Conservation (phyloP, 345 rosid species). For the Corymbia maculata region DNA sequence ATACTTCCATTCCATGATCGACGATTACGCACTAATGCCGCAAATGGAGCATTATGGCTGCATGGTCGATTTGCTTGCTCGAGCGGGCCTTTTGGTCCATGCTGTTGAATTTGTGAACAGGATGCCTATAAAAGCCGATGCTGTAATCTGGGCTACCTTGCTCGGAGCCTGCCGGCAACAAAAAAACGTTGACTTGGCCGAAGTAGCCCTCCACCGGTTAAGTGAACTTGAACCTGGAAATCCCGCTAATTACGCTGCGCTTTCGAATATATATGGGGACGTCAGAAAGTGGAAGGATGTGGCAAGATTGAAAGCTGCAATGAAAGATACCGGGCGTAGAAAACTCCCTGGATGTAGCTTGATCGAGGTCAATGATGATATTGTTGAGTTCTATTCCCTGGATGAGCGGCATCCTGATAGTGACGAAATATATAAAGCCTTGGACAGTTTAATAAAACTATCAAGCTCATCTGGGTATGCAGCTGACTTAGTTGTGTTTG, state of each 20-base stretch:
- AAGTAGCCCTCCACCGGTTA: slow-evolving; percentile 52
- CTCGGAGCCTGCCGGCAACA: slow-evolving; percentile 72
- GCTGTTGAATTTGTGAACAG: slow-evolving; percentile 58
- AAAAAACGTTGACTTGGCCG: slow-evolving; percentile 68
- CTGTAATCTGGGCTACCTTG: slow-evolving; percentile 72
- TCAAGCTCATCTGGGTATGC: slow-evolving; percentile 18
- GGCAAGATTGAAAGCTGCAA: slow-evolving; percentile 63
- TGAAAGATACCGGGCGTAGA: slow-evolving; percentile 68
- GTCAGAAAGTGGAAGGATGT: slow-evolving; percentile 61
- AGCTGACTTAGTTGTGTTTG: slow-evolving; percentile 9
- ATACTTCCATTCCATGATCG: slow-evolving; percentile 53
- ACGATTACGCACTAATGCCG: slow-evolving; percentile 49
- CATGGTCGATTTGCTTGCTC: slow-evolving; percentile 66
- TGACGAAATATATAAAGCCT: slow-evolving; percentile 35
- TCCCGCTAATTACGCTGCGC: slow-evolving; percentile 65
- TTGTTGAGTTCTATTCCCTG: slow-evolving; percentile 65
- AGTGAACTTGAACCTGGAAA: slow-evolving; percentile 57
- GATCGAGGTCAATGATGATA: slow-evolving; percentile 48
- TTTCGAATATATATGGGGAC: slow-evolving; percentile 72
- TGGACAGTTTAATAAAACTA: slow-evolving; percentile 35
- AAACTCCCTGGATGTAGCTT: slow-evolving; percentile 79
- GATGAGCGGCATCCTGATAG: slow-evolving; percentile 57
- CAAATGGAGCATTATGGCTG: slow-evolving; percentile 87
- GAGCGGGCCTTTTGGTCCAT: slow-evolving; percentile 60
- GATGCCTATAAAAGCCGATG: slow-evolving; percentile 72